Base-by-base conservation (phyloP, 202 grass and related monocot genomes). In the Digitaria exilis region DNA sequence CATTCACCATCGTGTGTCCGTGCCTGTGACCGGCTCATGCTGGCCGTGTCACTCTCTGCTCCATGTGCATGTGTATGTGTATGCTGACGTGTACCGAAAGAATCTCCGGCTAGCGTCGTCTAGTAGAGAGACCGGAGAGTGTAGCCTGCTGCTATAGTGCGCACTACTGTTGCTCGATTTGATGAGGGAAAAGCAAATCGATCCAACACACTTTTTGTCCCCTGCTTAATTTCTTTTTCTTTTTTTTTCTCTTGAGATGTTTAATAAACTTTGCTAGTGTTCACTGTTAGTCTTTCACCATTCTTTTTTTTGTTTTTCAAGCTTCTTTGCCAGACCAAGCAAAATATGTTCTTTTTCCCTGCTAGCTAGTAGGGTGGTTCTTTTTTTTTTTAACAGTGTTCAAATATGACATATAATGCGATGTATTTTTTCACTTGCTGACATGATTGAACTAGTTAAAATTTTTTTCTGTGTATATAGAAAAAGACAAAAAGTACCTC, bases 121-220 rank as follows among this genome's bases (percentile, higher is more conserved):
- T n/a, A n/a, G n/a, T n/a, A n/a, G 6, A 39, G 37, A 39, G 37
- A 39, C 37, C 9, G 37, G 35, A 52, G 76, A 18, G 12, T 41
- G 32, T 39, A 24, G 11, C 32, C 31, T 25, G 32, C 18, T 80
- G 37, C 31, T 55, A 37, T 65, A 65, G 75, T 86, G 84, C 59
- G 59, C 6, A 59, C 7, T 22, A 71, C 75, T 80, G 76, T 80
- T 80, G 50, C 21, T 61, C 31, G 58, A 80, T 74, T 73, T 73
- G 68, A 66, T 74, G 14, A 9, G 11, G 4, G 37, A 21, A 43
- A 29, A 12, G 9, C 13, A 69, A 51, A 73, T 54, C 45, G 64
- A 31, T 9, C 62, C 8, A 18, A 19, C 45, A 46, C 69, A 7
- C 50, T n/a, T 80, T 26, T 29, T 15, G 13, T 71, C 45, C 25